Evolutionary conservation across 345 rosid species (phyloP).

Genomic region (Eucalyptus sp.): DNA sequence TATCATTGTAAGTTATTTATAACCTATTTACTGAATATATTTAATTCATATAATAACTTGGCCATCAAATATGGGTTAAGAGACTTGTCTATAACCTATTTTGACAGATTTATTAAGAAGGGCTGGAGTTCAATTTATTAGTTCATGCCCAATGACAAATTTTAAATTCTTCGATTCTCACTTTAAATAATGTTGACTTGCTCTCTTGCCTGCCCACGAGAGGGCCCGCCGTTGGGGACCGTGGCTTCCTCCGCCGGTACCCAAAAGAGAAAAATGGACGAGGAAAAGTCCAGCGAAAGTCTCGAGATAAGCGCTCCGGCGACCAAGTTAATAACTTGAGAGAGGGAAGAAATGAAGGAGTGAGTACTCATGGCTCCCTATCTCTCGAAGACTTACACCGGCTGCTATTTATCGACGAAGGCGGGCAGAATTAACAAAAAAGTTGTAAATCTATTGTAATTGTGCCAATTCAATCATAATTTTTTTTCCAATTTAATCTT

Average conservation of each 20-base stretch:
- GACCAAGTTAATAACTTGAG: neutral
- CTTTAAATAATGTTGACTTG: neutral
- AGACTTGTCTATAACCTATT: no score
- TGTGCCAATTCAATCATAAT: no score
- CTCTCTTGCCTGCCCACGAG: neutral
- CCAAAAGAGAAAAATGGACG: neutral
- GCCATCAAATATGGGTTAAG: no score
- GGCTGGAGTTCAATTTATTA: neutral
- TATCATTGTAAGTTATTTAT: no score
- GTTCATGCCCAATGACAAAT: neutral
- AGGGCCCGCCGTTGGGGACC: neutral
- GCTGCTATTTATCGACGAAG: neutral
- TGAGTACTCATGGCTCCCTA: neutral
- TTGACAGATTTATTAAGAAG: no score
- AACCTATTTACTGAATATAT: no score
- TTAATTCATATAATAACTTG: no score
- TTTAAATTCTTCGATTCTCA: neutral
- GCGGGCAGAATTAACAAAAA: no score
- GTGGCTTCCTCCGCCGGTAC: neutral
- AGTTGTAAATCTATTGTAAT: no score
- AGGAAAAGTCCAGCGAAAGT: neutral
- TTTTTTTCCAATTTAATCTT: no score
- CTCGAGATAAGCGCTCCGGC: neutral
- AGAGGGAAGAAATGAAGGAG: neutral
- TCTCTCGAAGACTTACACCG: neutral